Base-by-base conservation (phyloP, 495 filamentous ascomycete species). In the Aspergillus mulundensis region DNA sequence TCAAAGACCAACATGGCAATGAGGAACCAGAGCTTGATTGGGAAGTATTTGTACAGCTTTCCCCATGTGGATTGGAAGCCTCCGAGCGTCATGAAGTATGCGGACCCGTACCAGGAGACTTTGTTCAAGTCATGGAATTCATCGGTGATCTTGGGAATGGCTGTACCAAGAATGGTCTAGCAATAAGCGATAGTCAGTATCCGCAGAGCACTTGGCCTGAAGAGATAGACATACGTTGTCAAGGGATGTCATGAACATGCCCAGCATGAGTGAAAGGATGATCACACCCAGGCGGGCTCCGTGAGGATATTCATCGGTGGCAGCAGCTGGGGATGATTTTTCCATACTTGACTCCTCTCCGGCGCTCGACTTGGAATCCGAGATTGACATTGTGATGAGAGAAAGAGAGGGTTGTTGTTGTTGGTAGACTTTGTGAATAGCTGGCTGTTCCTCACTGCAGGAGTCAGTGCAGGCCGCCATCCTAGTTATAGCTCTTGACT, bases 31-130 rank as follows among this genome's bases (percentile, higher is more conserved):
- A n/a, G 1, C 23, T 59, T 59, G 36, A 59, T 7, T 1, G 63
- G 59, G 61, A 70, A 81, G 47, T 73, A 62, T 38, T 60, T 66
- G 63, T 76, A 84, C 46, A 83, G 58, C 36, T 72, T 72, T 5
- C 79, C 79, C 43, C 65, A 25, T 0, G 34, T 7, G 5, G 48
- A 16, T 41, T 78, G 72, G 53, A 78, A 77, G 16, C 64, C 68
- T 28, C 70, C 67, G 23, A 62, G 60, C 6, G 75, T 73, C 36
- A 82, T 47, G 53, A 81, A 50, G 60, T 80, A 82, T 1, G 72
- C 73, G n/a, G 69, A 65, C 0, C 73, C 73, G 57, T 83, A 84
- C 76, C 81, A 82, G 18, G 73, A 73, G 7, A 82, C 72, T 58
- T 83, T 74, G 7, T 58, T 38, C 3, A 59, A 36, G 40, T 48